Evolutionary conservation across 495 filamentous ascomycete species (phyloP).

Genomic region (Penicillium salamii): DNA sequence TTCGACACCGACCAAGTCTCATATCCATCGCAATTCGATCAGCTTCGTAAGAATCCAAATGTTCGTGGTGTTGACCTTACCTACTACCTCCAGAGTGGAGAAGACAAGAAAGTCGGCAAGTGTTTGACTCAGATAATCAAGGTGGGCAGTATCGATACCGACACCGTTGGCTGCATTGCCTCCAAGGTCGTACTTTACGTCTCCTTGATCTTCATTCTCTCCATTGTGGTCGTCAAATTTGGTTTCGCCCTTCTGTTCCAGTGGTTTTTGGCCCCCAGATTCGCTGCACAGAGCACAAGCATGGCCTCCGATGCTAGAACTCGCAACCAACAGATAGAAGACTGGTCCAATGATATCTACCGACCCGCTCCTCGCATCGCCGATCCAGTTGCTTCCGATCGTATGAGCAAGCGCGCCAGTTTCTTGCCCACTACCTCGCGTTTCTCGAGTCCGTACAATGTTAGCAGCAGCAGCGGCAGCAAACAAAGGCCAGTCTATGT

Average conservation of each 20-base stretch:
- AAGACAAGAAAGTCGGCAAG: conserved; percentile 75
- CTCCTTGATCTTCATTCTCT: conserved; percentile 87
- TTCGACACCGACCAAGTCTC: conserved; percentile 83
- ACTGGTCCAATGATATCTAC: conserved; percentile 98
- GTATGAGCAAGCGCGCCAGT: conserved; percentile 76
- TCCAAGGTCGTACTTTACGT: conserved; percentile 96
- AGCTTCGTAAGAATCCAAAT: conserved; percentile 69
- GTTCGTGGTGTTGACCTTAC: conserved; percentile 90
- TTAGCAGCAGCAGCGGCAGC: conserved; percentile 51
- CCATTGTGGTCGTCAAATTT: conserved; percentile 85
- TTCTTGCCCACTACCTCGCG: conserved; percentile 80
- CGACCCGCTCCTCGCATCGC: conserved; percentile 76
- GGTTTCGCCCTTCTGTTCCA: conserved; percentile 87
- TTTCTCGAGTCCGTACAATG: conserved; percentile 90
- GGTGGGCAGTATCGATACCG: conserved; percentile 92
- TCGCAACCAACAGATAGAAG: conserved; percentile 91
- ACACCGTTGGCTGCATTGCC: conserved; percentile 95
- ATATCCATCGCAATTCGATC: conserved; percentile 73
- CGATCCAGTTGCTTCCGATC: conserved; percentile 64
- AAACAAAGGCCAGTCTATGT: conserved; percentile 62
- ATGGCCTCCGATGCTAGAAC: conserved; percentile 67
- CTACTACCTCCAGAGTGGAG: conserved; percentile 70
- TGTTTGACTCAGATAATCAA: conserved; percentile 92
- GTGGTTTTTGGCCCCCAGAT: conserved; percentile 86
- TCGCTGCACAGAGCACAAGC: conserved; percentile 74